Percentiles rank a stretch among this genome's conserved stretches.
Conservation (phyloP, 768 basidiomycete species). For the Suillus luteus region DNA sequence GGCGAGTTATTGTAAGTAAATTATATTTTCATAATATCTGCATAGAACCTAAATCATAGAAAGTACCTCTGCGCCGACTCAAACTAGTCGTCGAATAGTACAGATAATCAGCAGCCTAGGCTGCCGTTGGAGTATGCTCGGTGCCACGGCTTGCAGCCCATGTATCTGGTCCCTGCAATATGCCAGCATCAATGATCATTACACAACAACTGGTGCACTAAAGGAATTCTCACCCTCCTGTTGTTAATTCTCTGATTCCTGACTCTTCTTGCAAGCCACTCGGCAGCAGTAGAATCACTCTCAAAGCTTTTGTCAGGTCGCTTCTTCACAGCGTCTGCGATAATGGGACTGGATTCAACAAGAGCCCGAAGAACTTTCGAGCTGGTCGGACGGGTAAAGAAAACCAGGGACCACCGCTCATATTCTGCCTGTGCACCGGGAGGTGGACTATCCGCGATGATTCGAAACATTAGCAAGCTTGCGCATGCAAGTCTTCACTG, state of each 20-base stretch:
- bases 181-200: neutral
- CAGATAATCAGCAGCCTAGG: conserved; percentile 8
- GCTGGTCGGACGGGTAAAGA: conserved; percentile 65
- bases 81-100: neutral
- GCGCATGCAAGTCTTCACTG: neutral
- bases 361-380: conserved; percentile 52
- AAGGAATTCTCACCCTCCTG: conserved; percentile 35
- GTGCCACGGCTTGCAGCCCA: conserved; percentile 34
- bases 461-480: neutral
- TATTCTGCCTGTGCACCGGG: conserved; percentile 54
- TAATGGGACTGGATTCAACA: conserved; percentile 49
- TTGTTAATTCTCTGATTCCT: conserved; percentile 45
- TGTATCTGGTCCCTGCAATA: conserved; percentile 31
- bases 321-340: conserved; percentile 45
- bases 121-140: conserved; percentile 28
- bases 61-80: too few species aligned
- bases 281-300: conserved; percentile 38
- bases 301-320: conserved; percentile 40
- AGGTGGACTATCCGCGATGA: conserved; percentile 40
- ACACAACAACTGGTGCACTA: neutral
- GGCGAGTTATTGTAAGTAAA: neutral
- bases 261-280: conserved; percentile 45
- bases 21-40: neutral
- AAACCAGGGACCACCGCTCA: conserved; percentile 69
- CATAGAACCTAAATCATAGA: neutral